These are phyloP conservation scores for Pseudomonodictys pantanalensis DNA, from an alignment of 495 filamentous ascomycete genomes.

Conservation along the genomic window DNA sequence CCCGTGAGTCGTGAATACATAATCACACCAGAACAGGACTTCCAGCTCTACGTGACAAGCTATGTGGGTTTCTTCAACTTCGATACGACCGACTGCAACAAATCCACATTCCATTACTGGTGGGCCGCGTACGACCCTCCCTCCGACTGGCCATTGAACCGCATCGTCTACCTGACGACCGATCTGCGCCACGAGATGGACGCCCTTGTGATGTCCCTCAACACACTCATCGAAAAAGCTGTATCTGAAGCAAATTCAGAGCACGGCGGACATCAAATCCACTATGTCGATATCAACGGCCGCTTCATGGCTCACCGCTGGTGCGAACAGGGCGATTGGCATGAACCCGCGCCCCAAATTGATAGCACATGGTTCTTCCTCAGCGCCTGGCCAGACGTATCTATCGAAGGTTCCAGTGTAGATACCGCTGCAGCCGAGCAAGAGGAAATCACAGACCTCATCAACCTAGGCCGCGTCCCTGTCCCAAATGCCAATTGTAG, in stretches of 20 bases:
- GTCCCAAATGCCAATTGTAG: not conserved
- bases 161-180: not conserved
- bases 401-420: not conserved
- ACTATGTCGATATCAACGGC: not conserved
- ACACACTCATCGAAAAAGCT: not conserved
- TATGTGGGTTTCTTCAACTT: not conserved
- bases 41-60: constrained; percentile 10
- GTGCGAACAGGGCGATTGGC: not conserved
- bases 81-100: not conserved
- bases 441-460: not conserved
- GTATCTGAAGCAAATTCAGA: not conserved
- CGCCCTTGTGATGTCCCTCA: not conserved
- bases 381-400: not conserved
- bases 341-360: not conserved
- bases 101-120: not conserved
- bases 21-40: not conserved
- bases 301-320: not conserved
- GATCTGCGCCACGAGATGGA: not conserved
- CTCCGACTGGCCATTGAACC: not conserved
- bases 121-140: not conserved
- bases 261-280: not conserved
- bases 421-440: not conserved
- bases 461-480: not conserved
- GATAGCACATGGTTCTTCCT: not conserved
- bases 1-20: not conserved